Base-by-base conservation (phyloP, 805 yeast species). In the Lipomyces chichibuensis region DNA sequence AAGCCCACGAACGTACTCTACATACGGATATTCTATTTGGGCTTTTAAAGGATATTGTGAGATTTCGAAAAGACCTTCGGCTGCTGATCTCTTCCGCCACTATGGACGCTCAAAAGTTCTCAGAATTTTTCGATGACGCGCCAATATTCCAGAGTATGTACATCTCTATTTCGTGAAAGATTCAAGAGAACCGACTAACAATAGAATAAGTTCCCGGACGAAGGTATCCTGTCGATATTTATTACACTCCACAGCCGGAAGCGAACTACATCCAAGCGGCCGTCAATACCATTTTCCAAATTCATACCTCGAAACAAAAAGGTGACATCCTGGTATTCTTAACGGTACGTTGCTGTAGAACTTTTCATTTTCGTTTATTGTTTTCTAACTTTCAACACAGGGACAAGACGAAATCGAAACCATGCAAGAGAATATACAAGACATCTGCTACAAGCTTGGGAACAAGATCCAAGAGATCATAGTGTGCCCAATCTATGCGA, bases 331-430 rank as follows among this genome's bases (percentile, higher is more conserved):
- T 91, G 53, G 96, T 92, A 11, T 91, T 91, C 74, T 56, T 74
- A 23, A 73, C 75, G 4, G 87, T 0, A 82, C 84, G 66, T 63
- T 6, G 17, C 39, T 20, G 9, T 57, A 25, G 6, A 14, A 25
- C 4, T 33, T 52, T 37, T 29, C 29, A 17, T 9, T 13, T 20
- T 37, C 5, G 14, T 20, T 23, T 20, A 3, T 25, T 35, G n/a
- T 32, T 35, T 57, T 78, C 90, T 65, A 90, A 96, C 0, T 32
- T 17, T n/a, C 25, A 4, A 39, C 23, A 29, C 62, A 63, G 66
- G 99, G 99, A 73, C 96, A 93, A 75, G 98, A 92, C 64, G 99
- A 95, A 75, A 95, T 95, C 74, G 98, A 94, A 74, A 86, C 94
- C 1, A 73, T 75, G 64, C 91, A 88, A 57, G 94, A 90, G 62